Evolutionary conservation across 2,329 filamentous ascomycete species (phyloP), one percentile per base, ranked within the genome.

Genomic region (Calonectria hongkongensis): DNA sequence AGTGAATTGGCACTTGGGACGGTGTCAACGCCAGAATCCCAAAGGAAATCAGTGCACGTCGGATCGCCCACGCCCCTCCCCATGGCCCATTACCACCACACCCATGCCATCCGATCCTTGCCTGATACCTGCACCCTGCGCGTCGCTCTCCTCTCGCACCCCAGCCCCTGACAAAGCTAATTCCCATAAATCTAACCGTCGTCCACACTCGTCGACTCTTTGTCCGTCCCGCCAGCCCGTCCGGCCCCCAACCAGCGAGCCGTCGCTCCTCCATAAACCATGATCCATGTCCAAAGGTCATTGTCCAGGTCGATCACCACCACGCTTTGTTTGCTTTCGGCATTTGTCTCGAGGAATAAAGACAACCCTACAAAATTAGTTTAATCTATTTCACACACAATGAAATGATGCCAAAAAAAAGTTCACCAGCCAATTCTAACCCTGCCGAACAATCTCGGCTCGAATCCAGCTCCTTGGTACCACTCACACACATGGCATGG

Each of bases 111-210:
- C 45, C 39, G 7, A 51, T 51, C 51, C 43, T n/a, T 45, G 18
- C 43, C 18, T 43, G 47, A 50, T 36, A 33, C 25, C 51, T 47
- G 39, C 65, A 21, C 58, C 56, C 54, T 41, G 28, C n/a, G 18
- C 45, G 21, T n/a, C 15, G 25, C 51, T 18, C 36, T 51, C 3
- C n/a, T 48, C 45, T 60, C 28, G 27, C 54, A 18, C 68, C 68
- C 68, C 50, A 56, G 36, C 48, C 62, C 60, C 39, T 58, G 60
- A 36, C 45, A 43, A 33, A 67, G 43, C 41, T 43, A 65, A 65
- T 65, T 48, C 68, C 39, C 51, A 65, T 65, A 65, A 45, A 58
- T 47, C 68, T 39, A 66, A 65, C 50, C 68, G 60, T 70, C 62
- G 50, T 25, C 39, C 60, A 66, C 41, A 56, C 39, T 43, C 36